A percentile compares a stretch with the other conserved stretches of the same genome.
Evolutionary conservation across 139 green algal genomes (phyloP).

Genomic region (Parachlorella kessleri): DNA sequence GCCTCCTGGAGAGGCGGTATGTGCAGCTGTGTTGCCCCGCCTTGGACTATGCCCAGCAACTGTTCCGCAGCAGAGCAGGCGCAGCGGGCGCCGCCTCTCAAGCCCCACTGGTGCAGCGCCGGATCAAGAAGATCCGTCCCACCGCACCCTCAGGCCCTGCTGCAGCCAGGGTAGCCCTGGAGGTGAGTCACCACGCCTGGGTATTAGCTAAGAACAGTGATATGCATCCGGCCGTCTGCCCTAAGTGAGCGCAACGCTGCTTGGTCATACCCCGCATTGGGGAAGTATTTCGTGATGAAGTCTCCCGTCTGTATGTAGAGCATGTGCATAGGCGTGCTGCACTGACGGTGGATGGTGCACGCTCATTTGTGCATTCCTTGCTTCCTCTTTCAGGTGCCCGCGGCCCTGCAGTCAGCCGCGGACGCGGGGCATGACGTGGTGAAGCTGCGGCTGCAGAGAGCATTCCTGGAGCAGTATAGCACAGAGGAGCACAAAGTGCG

Average conservation of each 20-base stretch:
- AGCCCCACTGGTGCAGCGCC: neutral
- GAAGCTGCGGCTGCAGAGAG: constrained; percentile 39
- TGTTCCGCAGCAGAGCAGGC: constrained; percentile 1
- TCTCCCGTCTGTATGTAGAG: too few species aligned
- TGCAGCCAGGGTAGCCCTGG: neutral
- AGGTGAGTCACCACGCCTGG: too few species aligned
- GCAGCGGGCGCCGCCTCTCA: neutral
- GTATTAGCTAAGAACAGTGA: too few species aligned
- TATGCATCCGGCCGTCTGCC: too few species aligned
- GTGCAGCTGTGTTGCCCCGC: constrained; percentile 62
- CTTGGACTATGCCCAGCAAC: constrained; percentile 31
- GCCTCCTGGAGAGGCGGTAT: constrained; percentile 43
- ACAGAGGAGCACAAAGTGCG: constrained; percentile 32
- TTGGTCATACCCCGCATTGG: too few species aligned
- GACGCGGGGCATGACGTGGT: neutral
- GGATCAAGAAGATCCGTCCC: constrained; percentile 29
- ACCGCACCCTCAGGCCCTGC: constrained; percentile 10
- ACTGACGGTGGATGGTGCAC: too few species aligned
- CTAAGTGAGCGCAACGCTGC: too few species aligned
- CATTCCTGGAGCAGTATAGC: constrained; percentile 59
- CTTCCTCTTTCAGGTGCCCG: neutral
- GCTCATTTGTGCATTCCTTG: too few species aligned
- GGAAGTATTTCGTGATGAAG: too few species aligned
- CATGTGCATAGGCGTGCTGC: too few species aligned
- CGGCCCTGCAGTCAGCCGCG: neutral